These are phyloP conservation scores for Excoecaria agallocha DNA, from an alignment of 345 rosid species.

Conservation along the genomic window DNA sequence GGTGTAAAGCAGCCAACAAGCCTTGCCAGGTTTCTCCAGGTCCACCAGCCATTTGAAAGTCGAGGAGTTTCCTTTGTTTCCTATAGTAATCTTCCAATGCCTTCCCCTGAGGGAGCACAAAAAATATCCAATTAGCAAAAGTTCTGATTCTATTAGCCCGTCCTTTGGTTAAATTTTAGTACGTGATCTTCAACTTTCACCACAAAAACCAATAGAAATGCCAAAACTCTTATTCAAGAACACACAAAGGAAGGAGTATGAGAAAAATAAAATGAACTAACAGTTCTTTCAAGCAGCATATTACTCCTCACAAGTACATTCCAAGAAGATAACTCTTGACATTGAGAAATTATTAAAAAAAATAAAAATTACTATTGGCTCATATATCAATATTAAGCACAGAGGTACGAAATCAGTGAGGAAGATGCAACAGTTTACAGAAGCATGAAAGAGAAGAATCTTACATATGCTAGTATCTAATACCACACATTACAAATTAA, in stretches of 20 bases:
- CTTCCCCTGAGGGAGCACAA: constrained; percentile 48
- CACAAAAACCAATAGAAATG: background rate
- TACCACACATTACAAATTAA: background rate
- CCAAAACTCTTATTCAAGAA: background rate
- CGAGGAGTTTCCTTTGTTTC: constrained; percentile 71
- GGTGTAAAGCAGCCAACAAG: constrained; percentile 74
- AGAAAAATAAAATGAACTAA: background rate
- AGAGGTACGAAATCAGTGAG: background rate
- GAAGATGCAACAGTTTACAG: background rate
- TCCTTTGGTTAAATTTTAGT: too few relatives aligned
- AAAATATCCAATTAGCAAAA: background rate
- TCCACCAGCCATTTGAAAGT: constrained; percentile 61
- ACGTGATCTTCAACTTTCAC: background rate
- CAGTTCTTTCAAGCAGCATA: background rate
- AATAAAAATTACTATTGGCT: background rate
- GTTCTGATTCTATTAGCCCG: background rate
- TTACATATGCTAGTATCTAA: background rate
- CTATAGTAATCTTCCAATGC: constrained; percentile 81
- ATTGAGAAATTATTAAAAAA: background rate
- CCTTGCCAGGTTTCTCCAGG: constrained; percentile 84
- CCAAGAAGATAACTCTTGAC: background rate
- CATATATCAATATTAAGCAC: background rate
- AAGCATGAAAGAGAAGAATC: background rate
- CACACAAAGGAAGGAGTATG: background rate
- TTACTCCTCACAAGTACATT: background rate